Base-by-base conservation (phyloP, 441 rosid genomes). In the Pelargonium australe region DNA sequence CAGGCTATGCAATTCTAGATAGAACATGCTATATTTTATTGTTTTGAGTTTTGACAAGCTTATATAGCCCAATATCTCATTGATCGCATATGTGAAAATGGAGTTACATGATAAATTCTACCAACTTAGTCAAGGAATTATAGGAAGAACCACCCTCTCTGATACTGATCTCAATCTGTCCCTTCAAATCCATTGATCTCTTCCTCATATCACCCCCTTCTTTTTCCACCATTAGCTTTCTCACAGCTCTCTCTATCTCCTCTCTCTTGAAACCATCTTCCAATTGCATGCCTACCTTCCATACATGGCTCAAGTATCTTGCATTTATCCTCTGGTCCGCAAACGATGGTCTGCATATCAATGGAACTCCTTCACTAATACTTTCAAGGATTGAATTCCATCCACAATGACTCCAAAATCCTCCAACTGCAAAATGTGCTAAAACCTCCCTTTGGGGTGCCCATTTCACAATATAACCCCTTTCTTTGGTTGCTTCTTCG, bases 331-430 rank as follows among this genome's bases (percentile, higher is more conserved):
- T 70, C 44, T 85, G 88, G 71, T 83, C 86, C 37, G 81, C 65
- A 45, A 85, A 83, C 64, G 64, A 73, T 0, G 88, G 86, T 25
- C 66, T 76, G 14, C 88, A 85, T 57, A 85, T 76, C 82, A 83
- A 78, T 2, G 88, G 88, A 10, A 81, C 82, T 19, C 82, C 86
- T 74, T 79, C 86, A 19, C 77, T 78, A 57, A 83, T 69, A 67
- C 85, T 76, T 64, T 85, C 88, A 41, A 83, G 61, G 0, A 81
- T 81, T 3, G 83, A 83, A 69, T 83, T 83, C 84, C 80, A 75
- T 0, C 85, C 85, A 6, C 57, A 72, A 65, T 65, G n/a, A n/a
- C n/a, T n/a, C n/a, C n/a, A n/a, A n/a, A n/a, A n/a, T n/a, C n/a
- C n/a, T n/a, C n/a, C n/a, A n/a, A n/a, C n/a, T n/a, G n/a, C n/a